phyloP scores from a whole-genome alignment of 192 early-diverging fungal genomes.

The Thamnidium elegans region DNA sequence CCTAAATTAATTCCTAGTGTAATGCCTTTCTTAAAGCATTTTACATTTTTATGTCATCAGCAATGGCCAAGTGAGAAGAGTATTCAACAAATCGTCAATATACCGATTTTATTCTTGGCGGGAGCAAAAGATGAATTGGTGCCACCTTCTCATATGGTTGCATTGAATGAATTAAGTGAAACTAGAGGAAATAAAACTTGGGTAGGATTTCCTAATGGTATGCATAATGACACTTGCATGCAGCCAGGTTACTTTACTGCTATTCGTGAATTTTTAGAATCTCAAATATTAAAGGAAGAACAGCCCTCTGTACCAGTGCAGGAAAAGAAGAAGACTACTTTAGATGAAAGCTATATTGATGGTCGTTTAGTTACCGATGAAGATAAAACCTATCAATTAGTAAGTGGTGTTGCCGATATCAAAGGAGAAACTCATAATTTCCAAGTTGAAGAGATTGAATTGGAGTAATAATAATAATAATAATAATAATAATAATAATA shows the following conservation, averaged over 20 bases:
- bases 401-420: constrained; percentile 23
- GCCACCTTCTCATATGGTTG: constrained; percentile 83
- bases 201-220: constrained; percentile 77
- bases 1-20: constrained; percentile 86
- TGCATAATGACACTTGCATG: constrained; percentile 88
- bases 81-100: constrained; percentile 59
- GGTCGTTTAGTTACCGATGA: background rate
- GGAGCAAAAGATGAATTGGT: constrained; percentile 85
- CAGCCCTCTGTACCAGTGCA: background rate
- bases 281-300: background rate
- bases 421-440: constrained; percentile 24
- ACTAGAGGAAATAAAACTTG: constrained; percentile 41
- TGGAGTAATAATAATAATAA: background rate
- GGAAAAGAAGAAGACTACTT: background rate
- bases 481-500: too few relatives aligned
- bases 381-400: constrained; percentile 13
- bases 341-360: constrained; percentile 14
- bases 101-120: constrained; percentile 81
- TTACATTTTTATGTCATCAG: constrained; percentile 84
- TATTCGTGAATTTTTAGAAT: constrained; percentile 12
- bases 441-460: constrained; percentile 22
- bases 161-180: constrained; percentile 62
- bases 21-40: constrained; percentile 68
- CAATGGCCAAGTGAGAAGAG: constrained; percentile 80
- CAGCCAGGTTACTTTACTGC: constrained; percentile 24